phyloP scores from a whole-genome alignment of 1,284 basidiomycete genomes.

The Cryptococcus sp. region DNA sequence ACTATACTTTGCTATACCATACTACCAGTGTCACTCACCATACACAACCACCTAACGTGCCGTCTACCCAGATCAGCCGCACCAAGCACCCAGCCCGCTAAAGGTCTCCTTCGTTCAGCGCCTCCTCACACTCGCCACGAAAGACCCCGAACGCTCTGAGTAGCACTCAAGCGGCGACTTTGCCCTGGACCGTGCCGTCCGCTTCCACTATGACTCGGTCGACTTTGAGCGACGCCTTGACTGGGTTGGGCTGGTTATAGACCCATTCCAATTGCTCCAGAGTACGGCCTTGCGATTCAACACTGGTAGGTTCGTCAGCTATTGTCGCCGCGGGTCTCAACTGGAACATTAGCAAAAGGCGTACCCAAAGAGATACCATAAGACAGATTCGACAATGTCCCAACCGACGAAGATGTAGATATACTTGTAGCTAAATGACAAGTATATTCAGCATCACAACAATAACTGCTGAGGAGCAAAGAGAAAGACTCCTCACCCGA shows the following conservation, averaged over 20 bases:
- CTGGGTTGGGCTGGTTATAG: constrained; percentile 50
- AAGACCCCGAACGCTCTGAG: no score
- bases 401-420: constrained; percentile 47
- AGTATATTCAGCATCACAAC: not conserved
- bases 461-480: not conserved
- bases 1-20: no score
- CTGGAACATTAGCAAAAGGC: not conserved
- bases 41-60: no score
- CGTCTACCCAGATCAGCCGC: no score
- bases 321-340: not conserved
- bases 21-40: no score
- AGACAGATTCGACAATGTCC: constrained; percentile 45
- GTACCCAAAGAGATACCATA: constrained; percentile 50
- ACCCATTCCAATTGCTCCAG: constrained; percentile 53
- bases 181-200: constrained; percentile 16
- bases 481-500: constrained; percentile 30
- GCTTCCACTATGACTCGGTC: constrained; percentile 27
- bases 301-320: constrained; percentile 14
- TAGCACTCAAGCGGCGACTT: constrained; percentile 3
- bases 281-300: constrained; percentile 50
- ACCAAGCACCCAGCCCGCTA: no score
- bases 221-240: constrained; percentile 46
- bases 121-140: no score
- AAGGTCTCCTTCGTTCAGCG: no score
- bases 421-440: constrained; percentile 29